Percentiles rank a stretch among this genome's conserved stretches.
Evolutionary conservation across 2,329 filamentous ascomycete genomes (phyloP).

Genomic region (Pseudogymnoascus sp.): DNA sequence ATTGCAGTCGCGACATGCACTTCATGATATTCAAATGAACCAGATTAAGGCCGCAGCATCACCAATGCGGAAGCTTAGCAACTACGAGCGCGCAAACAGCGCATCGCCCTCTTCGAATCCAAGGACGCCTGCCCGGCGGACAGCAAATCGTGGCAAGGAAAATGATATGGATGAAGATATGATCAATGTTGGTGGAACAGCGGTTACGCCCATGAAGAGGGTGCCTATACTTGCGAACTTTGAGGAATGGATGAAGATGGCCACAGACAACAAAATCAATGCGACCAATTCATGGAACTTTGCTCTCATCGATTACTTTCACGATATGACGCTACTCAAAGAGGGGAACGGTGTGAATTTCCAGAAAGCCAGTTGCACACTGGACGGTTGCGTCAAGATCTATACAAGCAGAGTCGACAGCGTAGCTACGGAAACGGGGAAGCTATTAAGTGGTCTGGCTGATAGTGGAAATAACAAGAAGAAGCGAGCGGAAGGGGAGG

Average conservation of each 20-base stretch:
- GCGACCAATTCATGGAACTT: conserved; percentile 99
- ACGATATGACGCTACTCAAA: conserved; percentile 95
- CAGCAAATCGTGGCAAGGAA: conserved; percentile 30
- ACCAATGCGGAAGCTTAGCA: conserved; percentile 56
- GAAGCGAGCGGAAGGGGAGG: conserved; percentile 58
- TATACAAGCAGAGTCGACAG: conserved; percentile 98
- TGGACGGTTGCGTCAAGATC: conserved; percentile 98
- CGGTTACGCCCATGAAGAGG: conserved; percentile 90
- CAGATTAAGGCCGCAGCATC: conserved; percentile 77
- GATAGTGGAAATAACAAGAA: conserved; percentile 71
- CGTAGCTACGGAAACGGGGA: conserved; percentile 93
- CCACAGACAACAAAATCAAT: conserved; percentile 98
- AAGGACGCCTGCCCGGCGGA: conserved; percentile 41
- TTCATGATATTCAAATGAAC: conserved; percentile 86
- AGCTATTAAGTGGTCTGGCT: conserved; percentile 84
- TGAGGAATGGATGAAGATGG: conserved; percentile 99
- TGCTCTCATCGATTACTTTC: conserved; percentile 98
- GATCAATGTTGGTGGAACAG: conserved; percentile 60
- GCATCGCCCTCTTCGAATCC: conserved; percentile 45
- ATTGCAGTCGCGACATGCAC: conserved; percentile 76
- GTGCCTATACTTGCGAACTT: conserved; percentile 96
- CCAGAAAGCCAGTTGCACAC: conserved; percentile 92
- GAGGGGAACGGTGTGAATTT: conserved; percentile 98
- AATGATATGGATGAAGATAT: conserved; percentile 47
- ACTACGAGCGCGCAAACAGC: conserved; percentile 51